Base-by-base conservation (phyloP, 2,329 filamentous ascomycete species). In the Alternaria triticimaculans region DNA sequence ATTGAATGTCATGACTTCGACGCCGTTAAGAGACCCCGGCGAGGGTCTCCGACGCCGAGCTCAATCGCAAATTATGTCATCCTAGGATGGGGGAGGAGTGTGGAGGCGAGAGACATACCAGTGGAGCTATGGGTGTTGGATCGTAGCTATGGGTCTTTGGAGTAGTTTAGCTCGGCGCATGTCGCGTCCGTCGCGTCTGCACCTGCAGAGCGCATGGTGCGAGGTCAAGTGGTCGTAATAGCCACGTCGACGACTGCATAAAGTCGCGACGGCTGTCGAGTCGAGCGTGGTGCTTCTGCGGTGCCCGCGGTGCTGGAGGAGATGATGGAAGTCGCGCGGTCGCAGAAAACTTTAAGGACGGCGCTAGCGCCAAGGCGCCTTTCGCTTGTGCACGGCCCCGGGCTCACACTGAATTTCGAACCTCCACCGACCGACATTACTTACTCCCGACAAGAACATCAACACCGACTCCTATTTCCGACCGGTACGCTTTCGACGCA, bases 61-160 rank as follows among this genome's bases (percentile, higher is more conserved):
- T 97, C 94, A 96, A 95, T 95, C 94, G 94, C 94, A 97, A 97
- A 97, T 97, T 97, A 93, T 92, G 86, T 91, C 94, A 97, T 97
- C 94, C 92, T 91, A 60, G 59, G 51, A 63, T 46, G 58, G 63
- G 54, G 62, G 37, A 62, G 14, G 25, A 49, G 20, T 55, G 37
- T 58, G 43, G 37, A 63, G 51, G 43, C 18, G 51, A 60, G 41
- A 54, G 45, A 74, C 75, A 62, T 74, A 77, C 74, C 67, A 69
- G 58, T 69, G 18, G 43, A 59, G 30, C 26, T 28, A 58, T 58
- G 45, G 44, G 55, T 54, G 49, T 25, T n/a, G 21, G 43, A 2
- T 46, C 25, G 60, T 44, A 55, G 55, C 60, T 54, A 41, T 57
- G 33, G 55, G 58, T 64, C 33, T 55, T 37, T 28, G 49, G 53